phyloP scores from a whole-genome alignment of 148 eudicot species.

The Rhododendron henanense region DNA sequence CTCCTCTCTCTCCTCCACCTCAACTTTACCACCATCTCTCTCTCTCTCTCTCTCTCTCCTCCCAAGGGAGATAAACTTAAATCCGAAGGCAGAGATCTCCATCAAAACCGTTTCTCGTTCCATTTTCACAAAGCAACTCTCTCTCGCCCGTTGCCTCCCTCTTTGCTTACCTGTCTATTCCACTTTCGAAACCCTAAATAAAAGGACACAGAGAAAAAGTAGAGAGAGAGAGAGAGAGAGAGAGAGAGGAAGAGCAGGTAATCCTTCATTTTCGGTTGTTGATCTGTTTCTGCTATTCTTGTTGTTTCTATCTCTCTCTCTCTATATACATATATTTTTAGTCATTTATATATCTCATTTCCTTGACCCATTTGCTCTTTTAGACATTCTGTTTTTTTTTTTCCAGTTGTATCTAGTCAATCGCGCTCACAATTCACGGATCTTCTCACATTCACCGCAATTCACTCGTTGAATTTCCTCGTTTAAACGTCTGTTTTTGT shows the following conservation, averaged over 20 bases:
- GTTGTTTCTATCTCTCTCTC: background rate
- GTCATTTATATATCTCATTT: background rate
- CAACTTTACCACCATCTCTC: background rate
- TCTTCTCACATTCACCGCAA: background rate
- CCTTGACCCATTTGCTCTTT: background rate
- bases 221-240: background rate
- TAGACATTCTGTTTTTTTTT: background rate
- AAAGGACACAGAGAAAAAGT: background rate
- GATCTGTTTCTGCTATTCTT: background rate
- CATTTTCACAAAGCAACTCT: background rate
- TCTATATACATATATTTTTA: background rate
- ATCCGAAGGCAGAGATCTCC: background rate
- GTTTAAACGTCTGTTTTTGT: background rate
- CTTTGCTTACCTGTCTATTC: background rate
- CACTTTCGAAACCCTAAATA: background rate
- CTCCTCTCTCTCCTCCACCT: background rate
- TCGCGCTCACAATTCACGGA: background rate
- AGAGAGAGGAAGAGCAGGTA: slow-evolving; percentile 3
- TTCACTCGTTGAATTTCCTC: background rate
- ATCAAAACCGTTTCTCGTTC: background rate
- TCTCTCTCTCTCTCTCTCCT: background rate
- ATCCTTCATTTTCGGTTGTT: slow-evolving; percentile 10
- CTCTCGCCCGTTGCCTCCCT: slow-evolving; percentile 6
- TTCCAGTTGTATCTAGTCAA: background rate
- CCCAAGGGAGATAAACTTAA: background rate